phyloP scores from a whole-genome alignment of 352 stramenopile species.

The Pythium periplocum region DNA sequence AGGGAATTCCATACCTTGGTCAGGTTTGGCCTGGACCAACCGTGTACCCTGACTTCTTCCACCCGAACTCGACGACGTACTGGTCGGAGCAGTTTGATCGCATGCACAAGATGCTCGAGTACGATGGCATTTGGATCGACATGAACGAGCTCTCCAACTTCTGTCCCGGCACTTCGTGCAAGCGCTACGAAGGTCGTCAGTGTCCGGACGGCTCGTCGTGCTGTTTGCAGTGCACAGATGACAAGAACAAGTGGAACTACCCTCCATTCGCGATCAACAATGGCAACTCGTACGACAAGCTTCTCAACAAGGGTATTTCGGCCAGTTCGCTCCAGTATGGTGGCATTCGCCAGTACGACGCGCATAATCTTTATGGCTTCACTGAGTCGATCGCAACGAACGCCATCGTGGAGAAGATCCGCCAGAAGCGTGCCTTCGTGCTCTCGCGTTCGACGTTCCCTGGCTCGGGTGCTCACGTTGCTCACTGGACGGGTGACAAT shows the following conservation, averaged over 20 bases:
- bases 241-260: conserved; percentile 49
- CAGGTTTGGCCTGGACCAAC: conserved; percentile 81
- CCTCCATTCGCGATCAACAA: conserved; percentile 62
- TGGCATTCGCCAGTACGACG: conserved; percentile 61
- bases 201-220: conserved; percentile 45
- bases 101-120: conserved; percentile 45
- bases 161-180: conserved; percentile 38
- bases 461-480: conserved; percentile 44
- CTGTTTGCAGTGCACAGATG: conserved; percentile 31
- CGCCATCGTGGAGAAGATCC: conserved; percentile 37
- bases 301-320: conserved; percentile 65
- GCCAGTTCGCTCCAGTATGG: conserved; percentile 49
- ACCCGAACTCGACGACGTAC: conserved; percentile 54
- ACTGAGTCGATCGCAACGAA: conserved; percentile 69
- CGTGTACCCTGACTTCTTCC: conserved; percentile 79
- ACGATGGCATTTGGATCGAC: conserved; percentile 83
- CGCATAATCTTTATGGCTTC: conserved; percentile 80
- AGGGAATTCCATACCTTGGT: conserved; percentile 53
- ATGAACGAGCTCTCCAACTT: conserved; percentile 88
- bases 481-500: conserved; percentile 82
- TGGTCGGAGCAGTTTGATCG: conserved; percentile 58
- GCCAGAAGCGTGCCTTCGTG: conserved; percentile 60
- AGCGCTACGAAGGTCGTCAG: conserved; percentile 23
- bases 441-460: conserved; percentile 72
- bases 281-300: conserved; percentile 21